Percentiles rank a stretch among this genome's conserved stretches.
phyloP scores from a whole-genome alignment of 768 basidiomycete species.

The Clavulina sp. region DNA sequence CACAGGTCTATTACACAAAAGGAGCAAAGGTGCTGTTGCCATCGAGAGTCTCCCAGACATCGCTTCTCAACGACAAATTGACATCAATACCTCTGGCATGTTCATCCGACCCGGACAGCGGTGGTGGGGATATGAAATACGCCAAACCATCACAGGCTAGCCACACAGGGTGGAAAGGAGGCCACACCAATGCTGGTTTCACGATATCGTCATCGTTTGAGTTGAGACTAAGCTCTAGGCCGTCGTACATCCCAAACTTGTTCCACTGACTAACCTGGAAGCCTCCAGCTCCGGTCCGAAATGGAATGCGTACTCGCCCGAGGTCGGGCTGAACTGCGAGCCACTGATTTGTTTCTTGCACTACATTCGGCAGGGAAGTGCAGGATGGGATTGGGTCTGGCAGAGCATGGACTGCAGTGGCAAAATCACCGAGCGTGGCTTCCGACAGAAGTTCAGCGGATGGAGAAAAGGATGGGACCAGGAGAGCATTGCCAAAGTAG shows the following conservation, averaged over 20 bases:
- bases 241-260: conserved; percentile 10
- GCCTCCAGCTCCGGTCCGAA: conserved; percentile 5
- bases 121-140: conserved; percentile 8
- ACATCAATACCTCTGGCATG: conserved; percentile 9
- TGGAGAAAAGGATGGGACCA: too few relatives aligned
- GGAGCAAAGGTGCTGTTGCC: too few relatives aligned
- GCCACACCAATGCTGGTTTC: conserved; percentile 7
- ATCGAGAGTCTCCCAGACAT: conserved; percentile 10
- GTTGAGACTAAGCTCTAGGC: conserved; percentile 6
- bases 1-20: too few relatives aligned
- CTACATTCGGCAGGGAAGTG: background rate
- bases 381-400: too few relatives aligned
- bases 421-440: conserved; percentile 8
- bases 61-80: conserved; percentile 6
- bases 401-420: conserved; percentile 5
- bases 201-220: too few relatives aligned
- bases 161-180: conserved; percentile 10
- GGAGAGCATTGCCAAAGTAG: conserved; percentile 12
- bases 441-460: conserved; percentile 4
- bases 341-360: conserved; percentile 6
- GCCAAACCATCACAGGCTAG: conserved; percentile 10
- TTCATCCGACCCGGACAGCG: background rate
- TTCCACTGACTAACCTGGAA: conserved; percentile 13
- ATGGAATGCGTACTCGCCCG: conserved; percentile 1
- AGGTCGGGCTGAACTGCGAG: conserved; percentile 10